Base-by-base conservation (phyloP, 495 filamentous ascomycete genomes). In the Aspergillus sclerotiicarbonarius region DNA sequence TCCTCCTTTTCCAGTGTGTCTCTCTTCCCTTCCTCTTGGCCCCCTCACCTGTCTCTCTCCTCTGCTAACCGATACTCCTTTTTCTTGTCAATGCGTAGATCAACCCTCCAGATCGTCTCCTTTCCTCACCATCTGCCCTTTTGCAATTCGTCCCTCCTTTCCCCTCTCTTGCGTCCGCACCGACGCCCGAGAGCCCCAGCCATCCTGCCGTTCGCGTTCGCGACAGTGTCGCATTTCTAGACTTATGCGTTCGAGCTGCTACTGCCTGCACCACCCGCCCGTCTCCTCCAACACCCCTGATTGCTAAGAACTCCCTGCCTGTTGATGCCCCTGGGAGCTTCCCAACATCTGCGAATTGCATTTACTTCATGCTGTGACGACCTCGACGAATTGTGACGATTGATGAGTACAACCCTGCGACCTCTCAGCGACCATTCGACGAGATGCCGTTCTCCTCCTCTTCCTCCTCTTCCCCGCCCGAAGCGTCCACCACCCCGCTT, bases 401-500 rank as follows among this genome's bases (percentile, higher is more conserved):
- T 67, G 49, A 67, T 63, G 64, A 67, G 54, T 51, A 56, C 57
- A 64, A 63, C 61, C 64, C 56, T 52, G 63, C 63, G 61, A 51
- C 55, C 35, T 50, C 50, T 31, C 50, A 20, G 19, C 57, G 51
- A 60, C 53, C 44, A 50, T 47, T 49, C 55, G 48, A 54, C 62
- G 54, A 62, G 20, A 67, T 67, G 65, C 62, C 65, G 33, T 69
- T 73, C 25, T 60, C 71, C 19, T 67, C 70, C 45, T 54, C 67
- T 16, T 61, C 62, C 43, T 54, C 51, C 52, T 64, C 71, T 20
- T 56, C 70, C 19, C 53, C 69, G 50, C 41, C 67, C 20, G 63
- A 73, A 54, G 69, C 69, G 58, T 81, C 88, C 19, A 86, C 87
- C 57, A 81, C 88, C 52, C 94, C 94, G 60, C 85, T 98, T 59